Conservation (phyloP, 768 basidiomycete species). For the Clitopilus passeckerianus region DNA sequence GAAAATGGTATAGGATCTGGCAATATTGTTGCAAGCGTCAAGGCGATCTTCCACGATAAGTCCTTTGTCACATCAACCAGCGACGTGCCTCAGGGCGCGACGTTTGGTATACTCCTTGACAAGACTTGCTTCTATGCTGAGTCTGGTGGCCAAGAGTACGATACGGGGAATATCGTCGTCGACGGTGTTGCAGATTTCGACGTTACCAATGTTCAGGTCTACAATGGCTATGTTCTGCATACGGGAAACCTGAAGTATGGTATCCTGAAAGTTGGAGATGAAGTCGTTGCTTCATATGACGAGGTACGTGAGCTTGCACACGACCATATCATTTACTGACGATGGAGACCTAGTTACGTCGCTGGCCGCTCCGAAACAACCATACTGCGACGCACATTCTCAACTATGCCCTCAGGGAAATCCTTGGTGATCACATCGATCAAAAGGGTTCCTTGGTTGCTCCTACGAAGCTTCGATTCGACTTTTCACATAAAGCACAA, state of each 20-base stretch:
- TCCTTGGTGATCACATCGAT: slow-evolving; percentile 95
- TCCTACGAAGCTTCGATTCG: slow-evolving; percentile 92
- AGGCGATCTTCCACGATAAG: slow-evolving; percentile 82
- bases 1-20: slow-evolving; percentile 53
- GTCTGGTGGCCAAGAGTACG: slow-evolving; percentile 94
- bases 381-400: slow-evolving; percentile 99
- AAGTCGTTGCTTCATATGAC: slow-evolving; percentile 88
- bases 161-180: slow-evolving; percentile 92
- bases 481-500: slow-evolving; percentile 94
- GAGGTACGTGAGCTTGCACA: slow-evolving; percentile 47
- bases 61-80: slow-evolving; percentile 66
- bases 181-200: slow-evolving; percentile 91
- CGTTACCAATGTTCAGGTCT: slow-evolving; percentile 90
- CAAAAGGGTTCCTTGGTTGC: slow-evolving; percentile 98
- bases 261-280: slow-evolving; percentile 67
- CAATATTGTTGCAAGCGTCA: slow-evolving; percentile 70
- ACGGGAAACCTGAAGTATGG: slow-evolving; percentile 91
- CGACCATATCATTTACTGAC: slow-evolving; percentile 1
- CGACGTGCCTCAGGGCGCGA: slow-evolving; percentile 54
- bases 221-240: slow-evolving; percentile 94
- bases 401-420: slow-evolving; percentile 88
- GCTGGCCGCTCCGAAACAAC: slow-evolving; percentile 95
- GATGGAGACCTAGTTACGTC: slow-evolving; percentile 54
- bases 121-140: slow-evolving; percentile 97
- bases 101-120: slow-evolving; percentile 87